Conservation (phyloP, 2,329 filamentous ascomycete species). For the Hymenotorrendiella dingleyae region DNA sequence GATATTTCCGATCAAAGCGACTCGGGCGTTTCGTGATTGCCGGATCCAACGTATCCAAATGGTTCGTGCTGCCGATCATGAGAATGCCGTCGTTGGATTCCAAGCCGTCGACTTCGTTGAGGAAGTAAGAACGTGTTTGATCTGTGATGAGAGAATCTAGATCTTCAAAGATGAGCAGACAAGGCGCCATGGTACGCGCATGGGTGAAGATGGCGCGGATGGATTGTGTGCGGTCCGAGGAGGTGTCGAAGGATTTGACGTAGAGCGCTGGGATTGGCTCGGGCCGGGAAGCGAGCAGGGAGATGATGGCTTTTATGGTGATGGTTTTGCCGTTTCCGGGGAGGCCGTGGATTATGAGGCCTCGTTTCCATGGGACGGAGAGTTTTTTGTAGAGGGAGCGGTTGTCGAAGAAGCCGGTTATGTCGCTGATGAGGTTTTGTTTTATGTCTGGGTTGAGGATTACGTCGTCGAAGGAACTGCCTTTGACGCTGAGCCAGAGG, state of each 20-base stretch:
- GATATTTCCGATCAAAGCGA: slow-evolving; percentile 61
- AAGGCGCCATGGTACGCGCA: slow-evolving; percentile 47
- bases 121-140: slow-evolving; percentile 58
- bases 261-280: slow-evolving; percentile 12
- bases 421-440: slow-evolving; percentile 6
- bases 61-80: slow-evolving; percentile 61
- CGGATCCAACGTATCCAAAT: slow-evolving; percentile 59
- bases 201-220: slow-evolving; percentile 12
- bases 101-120: slow-evolving; percentile 68
- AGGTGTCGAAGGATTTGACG: slow-evolving; percentile 8
- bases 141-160: slow-evolving; percentile 61
- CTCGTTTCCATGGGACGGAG: slow-evolving; percentile 13
- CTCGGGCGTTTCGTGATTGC: slow-evolving; percentile 60
- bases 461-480: slow-evolving; percentile 32
- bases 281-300: slow-evolving; percentile 6
- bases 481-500: slow-evolving; percentile 49
- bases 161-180: slow-evolving; percentile 67
- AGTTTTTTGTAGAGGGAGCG: slow-evolving; percentile 10
- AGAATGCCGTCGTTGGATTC: slow-evolving; percentile 65
- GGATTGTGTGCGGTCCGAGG: not conserved
- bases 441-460: slow-evolving; percentile 13
- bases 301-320: slow-evolving; percentile 13
- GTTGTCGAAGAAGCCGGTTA: slow-evolving; percentile 10
- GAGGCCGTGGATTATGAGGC: not conserved
- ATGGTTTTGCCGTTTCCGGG: slow-evolving; percentile 15